Evolutionary conservation across 1,284 basidiomycete species (phyloP).

Genomic region (Agaricales sp.): DNA sequence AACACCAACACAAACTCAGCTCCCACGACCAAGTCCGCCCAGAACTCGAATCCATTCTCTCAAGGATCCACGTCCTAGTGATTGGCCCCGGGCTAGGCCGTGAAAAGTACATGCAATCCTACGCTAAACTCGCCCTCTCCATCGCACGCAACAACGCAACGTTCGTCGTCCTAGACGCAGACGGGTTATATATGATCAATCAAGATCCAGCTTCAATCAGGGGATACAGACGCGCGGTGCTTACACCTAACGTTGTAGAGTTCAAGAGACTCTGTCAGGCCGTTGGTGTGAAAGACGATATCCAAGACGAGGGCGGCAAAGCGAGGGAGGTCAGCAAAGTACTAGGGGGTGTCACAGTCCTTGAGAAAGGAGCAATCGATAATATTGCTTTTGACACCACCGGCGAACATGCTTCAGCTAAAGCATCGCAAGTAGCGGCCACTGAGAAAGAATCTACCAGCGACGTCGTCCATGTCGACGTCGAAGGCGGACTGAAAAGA

Average conservation of each 20-base stretch:
- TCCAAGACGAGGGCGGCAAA: constrained; percentile 25
- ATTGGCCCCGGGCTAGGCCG: constrained; percentile 91
- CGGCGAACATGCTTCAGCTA: constrained; percentile 29
- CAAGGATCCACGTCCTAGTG: constrained; percentile 84
- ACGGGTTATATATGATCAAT: constrained; percentile 75
- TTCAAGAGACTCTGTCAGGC: constrained; percentile 79
- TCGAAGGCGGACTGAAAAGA: constrained; percentile 78
- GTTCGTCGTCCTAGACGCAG: constrained; percentile 91
- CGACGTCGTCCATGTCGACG: constrained; percentile 57
- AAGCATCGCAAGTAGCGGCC: constrained; percentile 22
- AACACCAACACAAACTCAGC: constrained; percentile 32
- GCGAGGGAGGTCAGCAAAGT: constrained; percentile 37
- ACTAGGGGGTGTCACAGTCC: constrained; percentile 81
- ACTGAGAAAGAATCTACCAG: constrained; percentile 31
- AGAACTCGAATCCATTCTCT: constrained; percentile 63
- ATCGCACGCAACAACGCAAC: constrained; percentile 50
- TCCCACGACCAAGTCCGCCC: no score
- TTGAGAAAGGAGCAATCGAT: constrained; percentile 84
- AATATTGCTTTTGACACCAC: constrained; percentile 59
- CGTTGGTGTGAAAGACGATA: constrained; percentile 53
- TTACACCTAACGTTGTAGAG: constrained; percentile 94
- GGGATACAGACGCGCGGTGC: constrained; percentile 72
- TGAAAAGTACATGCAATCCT: constrained; percentile 82
- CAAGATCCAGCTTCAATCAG: constrained; percentile 66
- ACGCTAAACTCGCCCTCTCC: constrained; percentile 47